A percentile compares a stretch with the other conserved stretches of the same genome.
These are phyloP conservation scores for Exophiala alcalophila DNA, from an alignment of 2,329 filamentous ascomycete genomes.

Conservation along the genomic window DNA sequence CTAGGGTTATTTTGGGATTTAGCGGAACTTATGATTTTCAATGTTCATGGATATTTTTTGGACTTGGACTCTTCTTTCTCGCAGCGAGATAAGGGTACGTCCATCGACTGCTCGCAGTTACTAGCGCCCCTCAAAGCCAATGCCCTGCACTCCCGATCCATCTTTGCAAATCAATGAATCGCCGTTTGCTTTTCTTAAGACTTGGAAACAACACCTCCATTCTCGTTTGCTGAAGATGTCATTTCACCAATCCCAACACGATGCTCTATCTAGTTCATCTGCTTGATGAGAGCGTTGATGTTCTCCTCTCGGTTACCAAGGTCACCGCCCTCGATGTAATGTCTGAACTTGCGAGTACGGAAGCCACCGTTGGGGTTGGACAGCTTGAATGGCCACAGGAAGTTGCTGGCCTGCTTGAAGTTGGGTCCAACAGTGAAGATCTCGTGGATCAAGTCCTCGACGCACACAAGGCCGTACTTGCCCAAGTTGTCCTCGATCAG, in stretches of 20 bases:
- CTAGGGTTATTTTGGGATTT: too few species aligned
- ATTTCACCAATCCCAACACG: neutral
- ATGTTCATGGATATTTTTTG: too few species aligned
- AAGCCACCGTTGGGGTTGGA: slow-evolving; percentile 97
- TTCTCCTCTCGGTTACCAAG: slow-evolving; percentile 97
- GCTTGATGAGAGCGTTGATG: slow-evolving; percentile 93
- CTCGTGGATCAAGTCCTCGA: slow-evolving; percentile 99
- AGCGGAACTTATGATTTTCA: too few species aligned
- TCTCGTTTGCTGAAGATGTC: too few species aligned
- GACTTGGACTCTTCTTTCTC: too few species aligned
- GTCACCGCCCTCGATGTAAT: slow-evolving; percentile 98
- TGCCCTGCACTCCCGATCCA: too few species aligned
- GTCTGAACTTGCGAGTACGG: slow-evolving; percentile 95
- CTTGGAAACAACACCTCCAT: too few species aligned
- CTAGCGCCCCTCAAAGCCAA: too few species aligned
- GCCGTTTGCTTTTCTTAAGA: too few species aligned
- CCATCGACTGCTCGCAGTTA: too few species aligned
- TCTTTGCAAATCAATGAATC: too few species aligned
- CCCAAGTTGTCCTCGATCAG: slow-evolving; percentile 95
- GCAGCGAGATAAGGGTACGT: too few species aligned
- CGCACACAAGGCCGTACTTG: slow-evolving; percentile 98
- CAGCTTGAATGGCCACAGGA: slow-evolving; percentile 99
- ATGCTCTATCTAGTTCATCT: slow-evolving; percentile 84
- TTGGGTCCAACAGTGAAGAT: slow-evolving; percentile 98
- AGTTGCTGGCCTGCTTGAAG: slow-evolving; percentile 99